Evolutionary conservation across 129 eudicot genomes (phyloP).

Genomic region (carrot (Daucus carota)): DH1_v3.0 NC_030388.2:23587001-23587500

Average conservation of each 20-base stretch:
- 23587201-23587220: background rate
- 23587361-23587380: background rate
- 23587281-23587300: background rate
- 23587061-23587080: no score
- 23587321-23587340: background rate
- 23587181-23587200: background rate
- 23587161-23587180: background rate
- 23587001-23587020: no score
- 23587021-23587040: no score
- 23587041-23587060: no score
- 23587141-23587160: no score
- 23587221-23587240: background rate
- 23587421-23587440: background rate
- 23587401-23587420: background rate
- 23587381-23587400: background rate
- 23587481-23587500: no score
- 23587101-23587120: no score
- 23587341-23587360: constrained; percentile 6
- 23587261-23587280: background rate
- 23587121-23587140: no score
- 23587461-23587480: background rate
- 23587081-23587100: no score
- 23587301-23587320: background rate
- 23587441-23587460: background rate
- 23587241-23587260: background rate